Percentiles rank a stretch among this genome's conserved stretches.
These are phyloP conservation scores for Fusarium mangiferae DNA, from an alignment of 2,329 filamentous ascomycete species.

Conservation along the genomic window DNA sequence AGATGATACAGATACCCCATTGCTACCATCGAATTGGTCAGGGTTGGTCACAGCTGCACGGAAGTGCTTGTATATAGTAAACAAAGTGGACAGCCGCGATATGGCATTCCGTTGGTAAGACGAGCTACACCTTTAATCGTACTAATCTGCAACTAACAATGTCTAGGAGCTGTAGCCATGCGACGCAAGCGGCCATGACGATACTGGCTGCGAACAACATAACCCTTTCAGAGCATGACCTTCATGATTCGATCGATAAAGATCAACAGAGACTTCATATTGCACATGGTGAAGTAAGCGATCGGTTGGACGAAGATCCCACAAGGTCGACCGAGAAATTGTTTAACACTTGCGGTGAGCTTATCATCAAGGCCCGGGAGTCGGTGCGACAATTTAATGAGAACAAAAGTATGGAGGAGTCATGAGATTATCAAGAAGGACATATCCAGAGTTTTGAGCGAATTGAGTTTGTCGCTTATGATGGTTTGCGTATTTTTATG, in stretches of 20 bases:
- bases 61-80: background rate
- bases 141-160: accelerated
- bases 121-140: accelerated
- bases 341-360: background rate
- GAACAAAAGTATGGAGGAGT: accelerated
- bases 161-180: background rate
- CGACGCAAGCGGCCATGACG: background rate
- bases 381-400: background rate
- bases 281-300: background rate
- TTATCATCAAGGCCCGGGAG: accelerated
- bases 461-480: background rate
- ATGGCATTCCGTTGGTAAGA: background rate
- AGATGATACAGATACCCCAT: accelerated
- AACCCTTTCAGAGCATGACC: accelerated
- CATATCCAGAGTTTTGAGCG: accelerated
- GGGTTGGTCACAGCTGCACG: background rate
- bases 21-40: background rate
- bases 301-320: accelerated
- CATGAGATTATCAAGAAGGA: accelerated
- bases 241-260: background rate
- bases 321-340: accelerated
- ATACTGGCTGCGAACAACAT: background rate
- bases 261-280: background rate
- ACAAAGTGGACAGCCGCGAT: accelerated
- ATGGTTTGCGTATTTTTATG: background rate